These are phyloP conservation scores for Bidens hawaiensis DNA, from an alignment of 140 eudicot genomes.

Conservation along the genomic window DNA sequence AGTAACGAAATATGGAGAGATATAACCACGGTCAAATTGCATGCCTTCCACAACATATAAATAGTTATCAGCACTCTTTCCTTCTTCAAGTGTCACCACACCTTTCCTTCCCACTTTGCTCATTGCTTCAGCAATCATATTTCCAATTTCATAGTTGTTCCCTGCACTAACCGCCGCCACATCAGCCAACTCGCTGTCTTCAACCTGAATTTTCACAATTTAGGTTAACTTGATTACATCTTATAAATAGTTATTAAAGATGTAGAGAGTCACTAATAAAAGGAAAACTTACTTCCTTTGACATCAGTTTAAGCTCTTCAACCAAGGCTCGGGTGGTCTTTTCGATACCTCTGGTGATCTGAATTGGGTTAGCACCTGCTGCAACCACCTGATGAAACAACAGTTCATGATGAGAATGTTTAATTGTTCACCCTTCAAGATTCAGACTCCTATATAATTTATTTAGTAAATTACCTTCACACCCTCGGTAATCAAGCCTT, in stretches of 20 bases:
- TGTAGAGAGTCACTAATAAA: too few relatives aligned
- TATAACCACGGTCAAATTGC: slow-evolving; percentile 84
- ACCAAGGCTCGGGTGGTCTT: too few relatives aligned
- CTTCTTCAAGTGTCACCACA: slow-evolving; percentile 85
- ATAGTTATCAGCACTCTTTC: slow-evolving; percentile 49
- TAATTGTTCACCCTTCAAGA: not conserved
- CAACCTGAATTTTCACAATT: too few relatives aligned
- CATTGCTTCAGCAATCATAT: slow-evolving; percentile 38
- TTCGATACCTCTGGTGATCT: slow-evolving; percentile 68
- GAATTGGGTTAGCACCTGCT: slow-evolving; percentile 87
- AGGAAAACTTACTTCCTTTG: too few relatives aligned
- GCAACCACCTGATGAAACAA: slow-evolving; percentile 49
- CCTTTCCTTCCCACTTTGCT: slow-evolving; percentile 78
- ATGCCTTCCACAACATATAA: slow-evolving; percentile 79
- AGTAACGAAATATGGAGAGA: slow-evolving; percentile 73
- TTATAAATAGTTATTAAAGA: too few relatives aligned
- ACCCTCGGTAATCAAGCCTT: slow-evolving; percentile 59
- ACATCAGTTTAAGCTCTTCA: too few relatives aligned
- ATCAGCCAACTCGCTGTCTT: too few relatives aligned
- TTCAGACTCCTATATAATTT: not conserved
- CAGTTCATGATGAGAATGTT: slow-evolving; percentile 2
- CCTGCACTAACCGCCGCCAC: too few relatives aligned
- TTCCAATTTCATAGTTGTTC: not conserved
- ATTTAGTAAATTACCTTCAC: slow-evolving; percentile 46
- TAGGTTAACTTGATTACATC: too few relatives aligned